Evolutionary conservation across 106 monocot genomes (phyloP).

Genomic region (Apostasia ramifera): DNA sequence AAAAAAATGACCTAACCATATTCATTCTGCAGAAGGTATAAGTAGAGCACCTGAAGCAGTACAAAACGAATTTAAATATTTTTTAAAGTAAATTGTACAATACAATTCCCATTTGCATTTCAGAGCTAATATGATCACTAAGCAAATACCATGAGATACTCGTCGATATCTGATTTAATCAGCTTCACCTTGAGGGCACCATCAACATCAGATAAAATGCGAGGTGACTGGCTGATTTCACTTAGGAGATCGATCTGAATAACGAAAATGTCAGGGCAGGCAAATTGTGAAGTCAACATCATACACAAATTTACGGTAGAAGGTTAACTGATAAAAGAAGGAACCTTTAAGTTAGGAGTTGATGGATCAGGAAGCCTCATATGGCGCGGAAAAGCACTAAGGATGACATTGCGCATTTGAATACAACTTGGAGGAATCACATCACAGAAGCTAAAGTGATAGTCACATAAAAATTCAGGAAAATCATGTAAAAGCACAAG

Average conservation of each 20-base stretch:
- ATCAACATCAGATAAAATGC: slow-evolving; percentile 90
- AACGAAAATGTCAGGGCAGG: not conserved
- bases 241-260: slow-evolving; percentile 87
- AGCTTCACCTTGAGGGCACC: slow-evolving; percentile 68
- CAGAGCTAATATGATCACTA: not conserved
- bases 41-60: too few relatives aligned
- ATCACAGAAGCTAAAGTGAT: slow-evolving; percentile 98
- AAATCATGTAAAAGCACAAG: slow-evolving; percentile 95
- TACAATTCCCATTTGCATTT: not conserved
- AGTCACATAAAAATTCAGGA: slow-evolving; percentile 93
- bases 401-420: slow-evolving; percentile 95
- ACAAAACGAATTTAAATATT: too few relatives aligned
- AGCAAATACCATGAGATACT: slow-evolving; percentile 72
- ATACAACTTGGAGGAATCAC: slow-evolving; percentile 94
- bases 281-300: not conserved
- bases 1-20: too few relatives aligned
- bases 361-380: slow-evolving; percentile 98
- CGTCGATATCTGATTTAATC: slow-evolving; percentile 82
- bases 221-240: slow-evolving; percentile 73
- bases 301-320: not conserved
- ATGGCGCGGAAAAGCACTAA: slow-evolving; percentile 93
- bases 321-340: not conserved
- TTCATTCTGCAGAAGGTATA: too few relatives aligned
- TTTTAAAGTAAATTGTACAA: too few relatives aligned
- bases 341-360: slow-evolving; percentile 86